Conservation (phyloP, 164 flowering plant species). For the Nymphaea thermarum region DNA sequence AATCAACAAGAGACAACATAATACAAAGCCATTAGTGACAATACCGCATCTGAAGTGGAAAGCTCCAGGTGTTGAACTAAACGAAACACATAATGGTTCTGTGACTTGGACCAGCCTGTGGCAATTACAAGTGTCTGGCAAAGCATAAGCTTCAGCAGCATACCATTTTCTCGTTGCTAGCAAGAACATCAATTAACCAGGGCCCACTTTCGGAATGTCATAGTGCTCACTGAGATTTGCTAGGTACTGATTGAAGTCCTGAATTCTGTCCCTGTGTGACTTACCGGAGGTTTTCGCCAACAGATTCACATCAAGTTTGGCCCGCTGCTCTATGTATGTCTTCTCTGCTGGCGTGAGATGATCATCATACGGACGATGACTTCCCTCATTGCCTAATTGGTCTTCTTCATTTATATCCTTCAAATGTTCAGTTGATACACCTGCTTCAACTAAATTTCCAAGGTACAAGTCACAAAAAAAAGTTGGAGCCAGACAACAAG, state of each 20-base stretch:
- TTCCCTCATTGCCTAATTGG: conserved; percentile 25
- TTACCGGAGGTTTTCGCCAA: conserved; percentile 72
- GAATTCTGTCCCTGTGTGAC: conserved; percentile 89
- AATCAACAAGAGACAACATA: too few relatives aligned
- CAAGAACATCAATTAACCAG: conserved; percentile 36
- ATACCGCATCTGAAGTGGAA: background rate
- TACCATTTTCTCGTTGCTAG: background rate
- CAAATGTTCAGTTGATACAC: conserved; percentile 12
- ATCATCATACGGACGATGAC: conserved; percentile 23
- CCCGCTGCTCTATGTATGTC: conserved; percentile 75
- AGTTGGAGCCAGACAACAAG: background rate
- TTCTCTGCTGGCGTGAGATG: conserved; percentile 85
- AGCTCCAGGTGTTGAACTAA: background rate
- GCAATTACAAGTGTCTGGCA: too few relatives aligned
- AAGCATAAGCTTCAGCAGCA: background rate
- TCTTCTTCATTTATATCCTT: conserved; percentile 25
- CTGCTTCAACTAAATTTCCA: conserved; percentile 8
- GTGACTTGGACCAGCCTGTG: background rate
- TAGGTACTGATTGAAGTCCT: conserved; percentile 85
- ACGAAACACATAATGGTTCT: background rate
- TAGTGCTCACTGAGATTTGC: conserved; percentile 98
- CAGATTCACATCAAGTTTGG: conserved; percentile 40
- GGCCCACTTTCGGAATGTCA: conserved; percentile 98
- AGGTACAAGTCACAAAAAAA: background rate
- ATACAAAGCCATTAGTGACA: too few relatives aligned